phyloP scores from a whole-genome alignment of 1,139 yeast genomes.

The Yamadazyma taylorii region DNA sequence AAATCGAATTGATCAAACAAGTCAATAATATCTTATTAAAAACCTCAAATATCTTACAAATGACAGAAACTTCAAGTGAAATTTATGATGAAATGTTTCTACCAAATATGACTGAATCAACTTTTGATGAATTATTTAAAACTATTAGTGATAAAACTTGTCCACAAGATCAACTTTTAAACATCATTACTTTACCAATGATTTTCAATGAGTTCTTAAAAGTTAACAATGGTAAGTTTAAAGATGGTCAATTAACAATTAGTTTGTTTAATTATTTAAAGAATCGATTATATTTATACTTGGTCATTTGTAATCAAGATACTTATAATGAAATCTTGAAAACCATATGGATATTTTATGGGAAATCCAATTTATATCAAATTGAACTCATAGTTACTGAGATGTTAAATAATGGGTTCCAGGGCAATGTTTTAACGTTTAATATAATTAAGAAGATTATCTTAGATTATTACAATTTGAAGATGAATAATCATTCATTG shows the following conservation, averaged over 20 bases:
- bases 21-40: slow-evolving; percentile 8
- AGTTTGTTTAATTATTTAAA: slow-evolving; percentile 38
- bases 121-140: slow-evolving; percentile 20
- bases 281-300: slow-evolving; percentile 32
- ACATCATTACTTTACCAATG: slow-evolving; percentile 38
- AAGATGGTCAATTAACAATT: slow-evolving; percentile 38
- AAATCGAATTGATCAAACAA: slow-evolving; percentile 6
- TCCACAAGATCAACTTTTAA: slow-evolving; percentile 24
- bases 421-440: slow-evolving; percentile 38
- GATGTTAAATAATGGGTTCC: slow-evolving; percentile 45
- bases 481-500: slow-evolving; percentile 25
- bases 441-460: slow-evolving; percentile 38
- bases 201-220: slow-evolving; percentile 35
- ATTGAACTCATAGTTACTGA: slow-evolving; percentile 37
- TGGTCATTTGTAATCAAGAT: slow-evolving; percentile 41
- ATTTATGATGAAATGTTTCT: slow-evolving; percentile 8
- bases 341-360: slow-evolving; percentile 40
- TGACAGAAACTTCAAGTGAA: not conserved
- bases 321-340: slow-evolving; percentile 43
- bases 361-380: slow-evolving; percentile 36
- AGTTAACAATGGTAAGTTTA: slow-evolving; percentile 24
- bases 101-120: slow-evolving; percentile 14
- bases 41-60: not conserved
- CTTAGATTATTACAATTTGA: slow-evolving; percentile 35
- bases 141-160: slow-evolving; percentile 12